A percentile compares a stretch with the other conserved stretches of the same genome.
phyloP scores from a whole-genome alignment of 1,284 basidiomycete genomes.

The Butyriboletus appendiculatus region DNA sequence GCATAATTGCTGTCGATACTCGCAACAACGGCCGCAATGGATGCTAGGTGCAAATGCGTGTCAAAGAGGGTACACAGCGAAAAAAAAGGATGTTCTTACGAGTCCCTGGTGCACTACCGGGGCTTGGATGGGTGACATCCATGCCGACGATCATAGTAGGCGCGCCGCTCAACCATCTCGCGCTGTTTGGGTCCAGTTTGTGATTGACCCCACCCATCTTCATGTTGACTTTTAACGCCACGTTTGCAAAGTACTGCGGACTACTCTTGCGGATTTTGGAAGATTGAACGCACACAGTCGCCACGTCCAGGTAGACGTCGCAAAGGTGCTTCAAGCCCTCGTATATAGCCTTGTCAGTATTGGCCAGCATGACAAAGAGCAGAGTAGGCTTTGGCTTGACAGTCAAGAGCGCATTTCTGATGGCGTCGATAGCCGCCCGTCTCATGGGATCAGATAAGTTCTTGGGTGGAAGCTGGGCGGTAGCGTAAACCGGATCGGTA shows the following conservation, averaged over 20 bases:
- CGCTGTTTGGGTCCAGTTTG: slow-evolving; percentile 50
- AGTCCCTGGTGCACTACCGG: slow-evolving; percentile 61
- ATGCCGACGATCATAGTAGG: slow-evolving; percentile 83
- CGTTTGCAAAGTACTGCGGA: slow-evolving; percentile 74
- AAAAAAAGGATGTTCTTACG: slow-evolving; percentile 22
- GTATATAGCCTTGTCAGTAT: slow-evolving; percentile 69
- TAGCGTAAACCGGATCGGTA: slow-evolving; percentile 14
- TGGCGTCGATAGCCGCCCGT: slow-evolving; percentile 20
- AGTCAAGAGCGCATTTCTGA: slow-evolving; percentile 25
- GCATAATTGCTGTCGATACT: slow-evolving; percentile 62
- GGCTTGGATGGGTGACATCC: slow-evolving; percentile 81
- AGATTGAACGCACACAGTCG: slow-evolving; percentile 73
- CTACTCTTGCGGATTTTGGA: slow-evolving; percentile 65
- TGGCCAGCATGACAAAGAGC: slow-evolving; percentile 63
- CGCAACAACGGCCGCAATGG: slow-evolving; percentile 79
- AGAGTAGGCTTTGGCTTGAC: slow-evolving; percentile 44
- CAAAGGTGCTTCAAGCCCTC: slow-evolving; percentile 72
- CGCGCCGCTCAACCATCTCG: slow-evolving; percentile 52
- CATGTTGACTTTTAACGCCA: slow-evolving; percentile 79
- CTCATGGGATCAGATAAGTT: slow-evolving; percentile 24
- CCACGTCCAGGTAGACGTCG: slow-evolving; percentile 65
- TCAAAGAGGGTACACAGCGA: not conserved
- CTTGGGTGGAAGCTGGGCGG: slow-evolving; percentile 24
- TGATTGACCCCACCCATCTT: slow-evolving; percentile 82
- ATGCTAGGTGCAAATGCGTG: slow-evolving; percentile 43